Base-by-base conservation (phyloP, 306 rosid genomes). In the Oemleria cerasiformis region DNA sequence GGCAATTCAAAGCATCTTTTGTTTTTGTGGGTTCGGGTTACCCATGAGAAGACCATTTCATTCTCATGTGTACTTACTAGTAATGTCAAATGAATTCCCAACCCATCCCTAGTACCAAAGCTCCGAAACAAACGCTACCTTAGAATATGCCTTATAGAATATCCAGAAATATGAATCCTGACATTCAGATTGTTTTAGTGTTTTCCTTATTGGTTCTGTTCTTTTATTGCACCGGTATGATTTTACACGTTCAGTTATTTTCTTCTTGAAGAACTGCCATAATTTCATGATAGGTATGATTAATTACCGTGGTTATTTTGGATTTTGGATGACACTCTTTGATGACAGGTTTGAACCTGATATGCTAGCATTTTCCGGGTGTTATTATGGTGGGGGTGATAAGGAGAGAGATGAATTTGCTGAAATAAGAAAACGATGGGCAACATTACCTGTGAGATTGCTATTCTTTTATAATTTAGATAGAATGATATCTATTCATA, bases 301-400 rank as follows among this genome's bases (percentile, higher is more conserved):
- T 43, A 11, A 44, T 57, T 23, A 41, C 43, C 65, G 41, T 77
- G 13, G 53, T 60, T 49, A 0, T 77, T 40, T 53, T 51, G 21
- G 44, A 66, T 64, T 76, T 73, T 54, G 67, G 73, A 69, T 44
- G 75, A 74, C 59, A 78, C 74, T 58, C 36, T 74, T 89, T 75
- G 43, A 58, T 80, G 80, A 61, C 85, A 93, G 98, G 96, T 95
- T 91, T 86, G 99, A 95, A 85, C 92, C 97, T 63, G 99, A 95
- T 83, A 95, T 95, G 99, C 92, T 95, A 72, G 99, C 99, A 73
- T 95, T 95, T 83, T 95, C 99, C 63, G 96, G 99, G 66, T 95
- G 99, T 78, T 95, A 95, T 80, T 91, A 86, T 80, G 99, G 99
- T 9, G 99, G 99, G 71, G 99, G 97, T 78, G 97, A 89, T 47